Evolutionary conservation across 139 green algal genomes (phyloP).

Genomic region (Edaphochlamys debaryana): DNA sequence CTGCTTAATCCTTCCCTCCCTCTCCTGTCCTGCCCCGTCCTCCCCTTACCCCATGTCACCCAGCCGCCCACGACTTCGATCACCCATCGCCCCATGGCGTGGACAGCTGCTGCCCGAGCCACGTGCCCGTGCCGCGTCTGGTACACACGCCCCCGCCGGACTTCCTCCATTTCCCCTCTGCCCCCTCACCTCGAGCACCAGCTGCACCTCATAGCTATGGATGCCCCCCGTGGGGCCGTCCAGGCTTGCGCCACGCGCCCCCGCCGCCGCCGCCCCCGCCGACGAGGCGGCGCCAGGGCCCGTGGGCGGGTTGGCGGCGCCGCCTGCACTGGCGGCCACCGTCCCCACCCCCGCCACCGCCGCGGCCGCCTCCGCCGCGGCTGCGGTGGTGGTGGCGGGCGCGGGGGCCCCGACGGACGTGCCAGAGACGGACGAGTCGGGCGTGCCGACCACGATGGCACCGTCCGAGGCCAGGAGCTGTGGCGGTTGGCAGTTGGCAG

Average conservation of each 20-base stretch:
- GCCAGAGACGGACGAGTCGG: constrained; percentile 17
- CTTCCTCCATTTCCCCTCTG: too few relatives aligned
- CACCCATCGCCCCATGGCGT: too few relatives aligned
- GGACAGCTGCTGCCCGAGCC: too few relatives aligned
- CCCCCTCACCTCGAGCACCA: constrained; percentile 50
- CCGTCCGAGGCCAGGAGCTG: constrained; percentile 4
- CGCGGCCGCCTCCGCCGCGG: too few relatives aligned
- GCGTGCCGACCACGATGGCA: constrained; percentile 18
- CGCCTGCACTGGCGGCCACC: neutral
- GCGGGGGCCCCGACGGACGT: neutral
- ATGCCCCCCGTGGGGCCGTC: neutral
- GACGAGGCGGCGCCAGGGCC: neutral
- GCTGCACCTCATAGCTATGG: constrained; percentile 44
- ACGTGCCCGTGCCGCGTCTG: too few relatives aligned
- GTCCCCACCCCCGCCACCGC: neutral
- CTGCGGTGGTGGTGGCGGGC: neutral
- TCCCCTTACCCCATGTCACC: too few relatives aligned
- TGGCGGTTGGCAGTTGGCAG: too few relatives aligned
- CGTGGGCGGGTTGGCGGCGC: neutral
- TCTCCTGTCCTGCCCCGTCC: too few relatives aligned
- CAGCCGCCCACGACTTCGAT: too few relatives aligned
- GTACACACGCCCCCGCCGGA: too few relatives aligned
- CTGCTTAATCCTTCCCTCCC: too few relatives aligned
- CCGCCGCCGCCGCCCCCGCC: neutral
- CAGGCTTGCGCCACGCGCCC: neutral